Conservation (phyloP, 306 rosid species). For the Betula pendula region DNA sequence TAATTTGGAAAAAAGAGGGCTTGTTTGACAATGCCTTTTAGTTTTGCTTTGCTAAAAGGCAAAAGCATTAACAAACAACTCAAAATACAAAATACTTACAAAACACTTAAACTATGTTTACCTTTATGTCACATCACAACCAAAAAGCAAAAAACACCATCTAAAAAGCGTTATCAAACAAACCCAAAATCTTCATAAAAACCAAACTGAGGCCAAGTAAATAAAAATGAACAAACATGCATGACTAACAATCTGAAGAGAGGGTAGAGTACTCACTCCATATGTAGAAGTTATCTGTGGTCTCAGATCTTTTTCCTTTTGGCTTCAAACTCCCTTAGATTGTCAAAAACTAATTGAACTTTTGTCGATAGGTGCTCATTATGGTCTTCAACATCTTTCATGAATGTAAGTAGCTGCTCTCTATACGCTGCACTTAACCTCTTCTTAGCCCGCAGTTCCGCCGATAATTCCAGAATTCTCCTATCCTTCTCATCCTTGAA, state of each 20-base stretch:
- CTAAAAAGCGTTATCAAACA: no score
- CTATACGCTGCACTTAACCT: conserved; percentile 26
- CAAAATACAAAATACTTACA: no score
- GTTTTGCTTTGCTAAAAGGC: no score
- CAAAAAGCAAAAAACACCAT: no score
- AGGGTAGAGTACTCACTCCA: conserved; percentile 4
- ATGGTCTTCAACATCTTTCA: conserved; percentile 32
- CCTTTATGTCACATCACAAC: no score
- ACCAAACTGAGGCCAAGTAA: conserved; percentile 1
- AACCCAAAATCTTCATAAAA: not conserved
- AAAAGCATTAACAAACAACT: no score
- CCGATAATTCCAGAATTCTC: conserved; percentile 30
- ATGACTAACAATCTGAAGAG: not conserved
- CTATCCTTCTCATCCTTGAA: conserved; percentile 35
- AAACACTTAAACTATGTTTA: no score
- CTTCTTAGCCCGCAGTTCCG: conserved; percentile 34
- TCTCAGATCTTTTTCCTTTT: conserved; percentile 1
- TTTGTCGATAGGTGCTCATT: conserved; percentile 17
- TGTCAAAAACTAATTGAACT: conserved; percentile 22
- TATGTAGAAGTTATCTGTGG: not conserved
- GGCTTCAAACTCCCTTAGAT: conserved; percentile 25
- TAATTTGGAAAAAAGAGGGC: not conserved
- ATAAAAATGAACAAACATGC: not conserved
- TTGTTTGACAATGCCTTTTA: no score
- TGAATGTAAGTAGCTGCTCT: conserved; percentile 24